Base-by-base conservation (phyloP, 2,329 filamentous ascomycete genomes). In the Berkeleyomyces basicola region DNA sequence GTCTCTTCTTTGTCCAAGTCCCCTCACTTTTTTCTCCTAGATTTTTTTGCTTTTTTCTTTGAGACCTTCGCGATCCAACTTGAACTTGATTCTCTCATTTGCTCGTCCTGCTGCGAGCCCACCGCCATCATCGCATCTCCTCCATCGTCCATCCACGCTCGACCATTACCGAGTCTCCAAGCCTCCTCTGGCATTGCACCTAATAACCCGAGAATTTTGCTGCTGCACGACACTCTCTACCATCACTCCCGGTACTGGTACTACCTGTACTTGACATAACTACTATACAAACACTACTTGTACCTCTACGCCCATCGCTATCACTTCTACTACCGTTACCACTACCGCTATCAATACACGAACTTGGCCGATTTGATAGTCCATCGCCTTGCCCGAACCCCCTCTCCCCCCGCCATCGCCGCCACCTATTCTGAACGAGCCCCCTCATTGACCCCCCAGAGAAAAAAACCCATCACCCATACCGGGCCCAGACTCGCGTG, bases 31-130 rank as follows among this genome's bases (percentile, higher is more conserved):
- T 57, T 42, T 44, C 31, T 42, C 39, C 53, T 58, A 14, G 4
- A 33, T 23, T 59, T 62, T 53, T 59, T 62, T 61, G 44, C 49
- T 46, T 36, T 16, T 53, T 33, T 36, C 11, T 53, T 36, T 53
- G 49, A 53, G 31, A 53, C 58, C 36, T 46, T 42, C n/a, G 3
- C 55, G 37, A 62, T 62, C 37, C 39, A 49, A 31, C 47, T 57
- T n/a, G 7, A 23, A 16, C 37, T 55, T 55, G 43, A n/a, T 43
- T 37, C 44, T 49, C 36, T 59, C 51, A 44, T 44, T 43, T 33
- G 7, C 44, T 43, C 31, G 37, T 43, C 46, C 37, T 60, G 11
- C 36, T 37, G 44, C n/a, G 58, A 14, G n/a, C 9, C 37, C 10
- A 14, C 43, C n/a, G 10, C 58, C 10, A 11, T 16, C 5, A 46